Percentiles rank a stretch among this genome's conserved stretches.
These are phyloP conservation scores for Helotiales sp. DNA, from an alignment of 2,329 filamentous ascomycete species.

Conservation along the genomic window DNA sequence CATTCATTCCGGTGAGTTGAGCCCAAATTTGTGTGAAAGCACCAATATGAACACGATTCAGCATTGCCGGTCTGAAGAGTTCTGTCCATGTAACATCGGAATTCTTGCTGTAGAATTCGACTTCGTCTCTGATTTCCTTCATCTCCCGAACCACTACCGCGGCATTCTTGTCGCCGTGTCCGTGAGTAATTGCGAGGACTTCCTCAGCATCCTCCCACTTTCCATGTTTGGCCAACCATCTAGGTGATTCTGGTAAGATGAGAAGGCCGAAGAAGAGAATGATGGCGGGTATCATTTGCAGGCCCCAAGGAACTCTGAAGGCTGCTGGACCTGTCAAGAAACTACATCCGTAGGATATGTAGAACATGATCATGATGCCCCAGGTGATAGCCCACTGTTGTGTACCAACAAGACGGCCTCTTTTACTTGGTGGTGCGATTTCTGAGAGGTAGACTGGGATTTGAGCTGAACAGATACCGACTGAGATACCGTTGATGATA, in stretches of 20 bases:
- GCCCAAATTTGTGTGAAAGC: conserved; percentile 78
- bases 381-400: conserved; percentile 74
- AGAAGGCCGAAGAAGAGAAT: conserved; percentile 62
- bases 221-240: conserved; percentile 67
- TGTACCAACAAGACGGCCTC: conserved; percentile 70
- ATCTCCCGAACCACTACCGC: conserved; percentile 71
- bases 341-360: conserved; percentile 67
- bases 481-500: conserved; percentile 67
- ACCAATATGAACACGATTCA: conserved; percentile 74
- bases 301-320: conserved; percentile 68
- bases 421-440: conserved; percentile 60
- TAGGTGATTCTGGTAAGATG: conserved; percentile 65
- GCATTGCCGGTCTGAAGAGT: conserved; percentile 72
- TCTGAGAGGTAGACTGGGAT: conserved; percentile 73
- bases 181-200: conserved; percentile 56
- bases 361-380: conserved; percentile 74
- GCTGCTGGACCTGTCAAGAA: conserved; percentile 61
- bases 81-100: conserved; percentile 73
- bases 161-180: conserved; percentile 65
- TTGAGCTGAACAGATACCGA: conserved; percentile 66
- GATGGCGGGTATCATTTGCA: conserved; percentile 66
- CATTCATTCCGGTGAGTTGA: conserved; percentile 78
- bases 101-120: conserved; percentile 74
- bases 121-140: conserved; percentile 76
- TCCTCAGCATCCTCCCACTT: conserved; percentile 63